Evolutionary conservation across 176 grass and related monocot species (phyloP), one percentile per base, ranked within the genome.

Genomic region (Bolboschoenus planiculmis): DNA sequence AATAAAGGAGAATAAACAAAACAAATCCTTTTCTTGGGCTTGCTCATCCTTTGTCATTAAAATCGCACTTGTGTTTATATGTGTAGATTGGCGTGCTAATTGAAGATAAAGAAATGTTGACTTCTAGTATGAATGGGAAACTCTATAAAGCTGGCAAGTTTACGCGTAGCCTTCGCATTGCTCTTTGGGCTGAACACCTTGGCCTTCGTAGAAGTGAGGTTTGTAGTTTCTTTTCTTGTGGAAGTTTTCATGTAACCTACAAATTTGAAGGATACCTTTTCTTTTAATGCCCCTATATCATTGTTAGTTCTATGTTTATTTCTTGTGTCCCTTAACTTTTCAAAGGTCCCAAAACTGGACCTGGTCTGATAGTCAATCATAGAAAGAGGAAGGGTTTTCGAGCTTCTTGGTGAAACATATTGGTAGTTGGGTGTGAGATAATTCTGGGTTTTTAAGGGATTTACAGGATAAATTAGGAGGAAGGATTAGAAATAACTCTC

Each of bases 31-130:
- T 76, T 77, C 39, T 11, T 51, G 37, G 15, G 68, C 68, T 14
- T 29, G 4, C 54, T 40, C 4, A 29, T 33, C 23, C 16, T 62
- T 62, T 61, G 79, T 82, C 56, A 62, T 20, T 82, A 82, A 61
- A 24, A 40, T 39, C 65, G 39, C 2, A 2, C 15, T 14, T 81
- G 21, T 61, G 29, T 39, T 61, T 56, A 50, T 61, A 42, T 86
- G 16, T 84, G 40, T 89, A 99, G 96, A 99, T 99, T 90, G 92
- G 90, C 82, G 90, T 98, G 60, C 85, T 98, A 64, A 88, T 98
- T 60, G 96, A 99, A 89, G 96, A 99, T 91, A 99, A 95, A 93
- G 90, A 99, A 87, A 90, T 91, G 90, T 48, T 95, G 81, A 84
- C 72, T 53, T 99, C 96, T 61, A 85, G 84, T 93, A 99, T 99